Conservation (phyloP, 352 stramenopile genomes). For the Pythium brachiatum region DNA sequence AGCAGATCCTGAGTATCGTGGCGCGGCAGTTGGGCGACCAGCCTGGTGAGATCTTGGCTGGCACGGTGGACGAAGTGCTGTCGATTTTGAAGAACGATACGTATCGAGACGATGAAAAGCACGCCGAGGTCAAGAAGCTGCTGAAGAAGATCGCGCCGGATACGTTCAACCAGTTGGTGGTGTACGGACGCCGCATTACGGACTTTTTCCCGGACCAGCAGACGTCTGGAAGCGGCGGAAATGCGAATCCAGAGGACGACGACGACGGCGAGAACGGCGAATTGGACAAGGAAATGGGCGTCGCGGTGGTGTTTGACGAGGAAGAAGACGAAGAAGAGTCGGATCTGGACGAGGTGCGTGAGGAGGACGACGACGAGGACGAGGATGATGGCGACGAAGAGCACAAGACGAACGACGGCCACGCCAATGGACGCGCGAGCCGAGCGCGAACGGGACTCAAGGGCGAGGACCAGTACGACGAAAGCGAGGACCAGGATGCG, state of each 20-base stretch:
- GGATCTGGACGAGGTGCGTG: constrained; percentile 90
- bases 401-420: background rate
- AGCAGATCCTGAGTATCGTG: constrained; percentile 84
- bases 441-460: constrained; percentile 70
- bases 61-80: constrained; percentile 91
- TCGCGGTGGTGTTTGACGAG: constrained; percentile 98
- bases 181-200: constrained; percentile 82
- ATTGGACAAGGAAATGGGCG: constrained; percentile 97
- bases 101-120: constrained; percentile 83
- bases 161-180: constrained; percentile 81
- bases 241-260: constrained; percentile 30
- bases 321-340: constrained; percentile 95
- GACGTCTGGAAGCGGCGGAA: constrained; percentile 13
- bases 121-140: constrained; percentile 81
- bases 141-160: constrained; percentile 76
- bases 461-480: constrained; percentile 49
- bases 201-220: constrained; percentile 72
- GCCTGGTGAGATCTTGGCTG: constrained; percentile 88
- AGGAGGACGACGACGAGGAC: constrained; percentile 53
- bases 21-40: constrained; percentile 81
- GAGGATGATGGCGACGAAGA: constrained; percentile 48
- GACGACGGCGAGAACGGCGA: constrained; percentile 51
- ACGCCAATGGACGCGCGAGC: constrained; percentile 2
- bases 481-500: constrained; percentile 53
- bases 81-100: constrained; percentile 91